phyloP scores from a whole-genome alignment of 805 yeast genomes.

The Myxozyma neglecta region DNA sequence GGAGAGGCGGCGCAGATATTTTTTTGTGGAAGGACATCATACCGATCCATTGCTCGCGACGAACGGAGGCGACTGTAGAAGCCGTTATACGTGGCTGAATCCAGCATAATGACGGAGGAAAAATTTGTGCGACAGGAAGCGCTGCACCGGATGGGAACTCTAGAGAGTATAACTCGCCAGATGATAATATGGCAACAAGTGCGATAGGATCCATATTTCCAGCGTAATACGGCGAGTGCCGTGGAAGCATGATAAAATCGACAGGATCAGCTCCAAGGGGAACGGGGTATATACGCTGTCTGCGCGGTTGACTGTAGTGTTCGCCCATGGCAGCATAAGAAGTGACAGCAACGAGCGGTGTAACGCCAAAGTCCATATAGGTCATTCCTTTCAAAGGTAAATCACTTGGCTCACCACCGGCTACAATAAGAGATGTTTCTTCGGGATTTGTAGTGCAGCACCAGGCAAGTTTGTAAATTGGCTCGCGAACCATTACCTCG shows the following conservation, averaged over 20 bases:
- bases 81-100: constrained; percentile 68
- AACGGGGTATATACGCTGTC: constrained; percentile 58
- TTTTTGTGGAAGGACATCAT: constrained; percentile 53
- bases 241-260: constrained; percentile 55
- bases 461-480: constrained; percentile 67
- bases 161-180: constrained; percentile 66
- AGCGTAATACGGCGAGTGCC: constrained; percentile 69
- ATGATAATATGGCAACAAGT: constrained; percentile 57
- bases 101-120: constrained; percentile 82
- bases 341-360: constrained; percentile 76
- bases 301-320: constrained; percentile 63
- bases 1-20: constrained; percentile 41
- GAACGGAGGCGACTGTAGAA: constrained; percentile 56
- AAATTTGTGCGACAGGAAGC: constrained; percentile 54
- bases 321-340: constrained; percentile 81
- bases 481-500: constrained; percentile 25
- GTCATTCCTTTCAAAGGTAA: constrained; percentile 47
- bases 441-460: constrained; percentile 78
- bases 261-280: constrained; percentile 48
- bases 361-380: constrained; percentile 71
- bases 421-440: constrained; percentile 66
- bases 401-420: constrained; percentile 61
- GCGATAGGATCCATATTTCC: constrained; percentile 78
- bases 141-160: constrained; percentile 57
- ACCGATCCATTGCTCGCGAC: constrained; percentile 74